Evolutionary conservation across 2,329 filamentous ascomycete species (phyloP), one percentile per base, ranked within the genome.

Genomic region (Alternaria longipes): DNA sequence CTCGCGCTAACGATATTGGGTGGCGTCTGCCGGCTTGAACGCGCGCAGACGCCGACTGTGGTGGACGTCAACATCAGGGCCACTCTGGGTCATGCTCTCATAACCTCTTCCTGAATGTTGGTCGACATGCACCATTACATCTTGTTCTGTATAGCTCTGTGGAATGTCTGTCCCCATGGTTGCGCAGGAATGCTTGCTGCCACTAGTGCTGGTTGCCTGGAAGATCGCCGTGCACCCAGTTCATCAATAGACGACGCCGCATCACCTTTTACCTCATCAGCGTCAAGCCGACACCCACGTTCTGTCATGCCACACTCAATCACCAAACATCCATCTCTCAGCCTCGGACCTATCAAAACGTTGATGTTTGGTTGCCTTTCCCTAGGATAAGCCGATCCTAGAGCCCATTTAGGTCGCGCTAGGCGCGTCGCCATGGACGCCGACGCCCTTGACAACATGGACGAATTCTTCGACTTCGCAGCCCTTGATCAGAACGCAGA

Each of bases 401-500:
- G 34, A 55, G 50, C 36, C 16, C 54, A 30, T 50, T 38, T 56
- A 45, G 44, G 38, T 28, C 45, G 36, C 49, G 34, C 54, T 30
- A 38, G 32, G 9, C 60, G 58, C 51, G 53, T 32, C 45, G 62
- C 30, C 22, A 73, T 73, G 71, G 56, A 58, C 12, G 34, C 45
- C 49, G 46, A 63, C 51, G 51, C 61, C 41, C 51, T 60, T 47
- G 68, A 72, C 56, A 66, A 59, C 50, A 41, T 78, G 56, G 68
- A 77, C 28, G 75, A 77, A 41, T 78, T 78, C 67, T 78, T 78
- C 57, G 75, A 78, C 57, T 78, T 78, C 60, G 64, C 67, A n/a
- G 66, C 65, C 24, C 60, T 76, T 36, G 73, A 76, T 28, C 59
- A 63, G 16, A 69, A 75, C 51, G 54, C 57, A 44, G 59, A 41